Evolutionary conservation across 2,329 filamentous ascomycete species (phyloP), one percentile per base, ranked within the genome.

Genomic region (Parascedosporium putredinis): DNA sequence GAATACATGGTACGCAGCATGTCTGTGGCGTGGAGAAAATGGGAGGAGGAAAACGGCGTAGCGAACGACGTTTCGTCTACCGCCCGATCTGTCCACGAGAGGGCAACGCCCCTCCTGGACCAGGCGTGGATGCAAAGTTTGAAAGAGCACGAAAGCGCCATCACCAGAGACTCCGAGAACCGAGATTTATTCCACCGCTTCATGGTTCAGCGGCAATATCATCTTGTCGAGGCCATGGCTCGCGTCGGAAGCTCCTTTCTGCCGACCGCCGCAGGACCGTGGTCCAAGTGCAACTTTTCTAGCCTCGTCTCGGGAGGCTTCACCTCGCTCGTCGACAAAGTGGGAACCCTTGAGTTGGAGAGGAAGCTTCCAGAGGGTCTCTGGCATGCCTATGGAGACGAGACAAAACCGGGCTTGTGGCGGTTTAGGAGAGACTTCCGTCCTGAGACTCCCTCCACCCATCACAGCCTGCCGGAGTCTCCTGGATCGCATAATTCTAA

Each of bases 341-440:
- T 62, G 3, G 51, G 51, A 1, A 40, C 47, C 1, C n/a, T 58
- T 7, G 52, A 51, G 18, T 45, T 51, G 8, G 33, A 55, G 4
- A 34, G 45, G 10, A 44, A 12, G 10, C 42, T 57, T 1, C 27
- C 49, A 8, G 47, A 44, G 2, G 54, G 55, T 27, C 45, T 55
- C 20, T 57, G 58, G 58, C 54, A 56, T 49, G 49, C 54, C 7
- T 55, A 54, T 45, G 54, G 53, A 7, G 52, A 55, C 33, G 47
- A 40, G 14, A 47, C 52, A 9, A 43, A 6, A 8, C 55, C 57
- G 1, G 58, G 57, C 3, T 48, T 59, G 5, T 57, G 53, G 53
- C n/a, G n/a, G n/a, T n/a, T n/a, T n/a, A n/a, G n/a, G n/a, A n/a
- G n/a, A n/a, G n/a, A n/a, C n/a, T n/a, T n/a, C n/a, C n/a, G n/a